A percentile compares a stretch with the other conserved stretches of the same genome.
These are phyloP conservation scores for Fusarium torulosum DNA, from an alignment of 2,329 filamentous ascomycete genomes.

Conservation along the genomic window DNA sequence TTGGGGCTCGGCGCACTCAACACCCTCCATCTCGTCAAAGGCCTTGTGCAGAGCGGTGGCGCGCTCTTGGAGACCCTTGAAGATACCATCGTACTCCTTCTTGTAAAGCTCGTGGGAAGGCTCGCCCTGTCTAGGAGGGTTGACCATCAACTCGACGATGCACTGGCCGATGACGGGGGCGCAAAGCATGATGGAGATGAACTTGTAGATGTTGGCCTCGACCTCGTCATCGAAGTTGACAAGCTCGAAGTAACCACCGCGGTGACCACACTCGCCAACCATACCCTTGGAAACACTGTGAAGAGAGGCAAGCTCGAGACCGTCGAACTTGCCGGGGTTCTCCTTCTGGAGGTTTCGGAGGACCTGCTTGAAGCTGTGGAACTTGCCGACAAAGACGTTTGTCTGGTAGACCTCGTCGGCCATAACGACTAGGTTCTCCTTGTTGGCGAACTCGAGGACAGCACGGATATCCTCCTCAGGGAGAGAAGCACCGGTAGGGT, in stretches of 20 bases:
- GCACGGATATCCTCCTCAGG: slow-evolving; percentile 81
- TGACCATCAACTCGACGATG: slow-evolving; percentile 97
- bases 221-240: slow-evolving; percentile 88
- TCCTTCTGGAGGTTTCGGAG: slow-evolving; percentile 84
- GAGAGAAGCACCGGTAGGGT: slow-evolving; percentile 93
- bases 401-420: slow-evolving; percentile 99
- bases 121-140: slow-evolving; percentile 86
- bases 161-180: slow-evolving; percentile 96
- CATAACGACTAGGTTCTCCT: slow-evolving; percentile 88
- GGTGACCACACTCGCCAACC: slow-evolving; percentile 98
- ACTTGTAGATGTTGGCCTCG: slow-evolving; percentile 96
- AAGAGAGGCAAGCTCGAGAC: slow-evolving; percentile 88
- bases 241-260: slow-evolving; percentile 97
- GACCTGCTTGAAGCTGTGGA: slow-evolving; percentile 94
- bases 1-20: slow-evolving; percentile 89
- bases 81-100: slow-evolving; percentile 87
- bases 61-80: slow-evolving; percentile 79
- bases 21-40: slow-evolving; percentile 95
- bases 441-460: slow-evolving; percentile 87
- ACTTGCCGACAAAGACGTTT: slow-evolving; percentile 94
- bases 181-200: slow-evolving; percentile 96
- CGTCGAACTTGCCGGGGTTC: slow-evolving; percentile 80
- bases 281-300: slow-evolving; percentile 98
- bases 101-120: slow-evolving; percentile 87
- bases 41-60: slow-evolving; percentile 89